phyloP scores from a whole-genome alignment of 306 rosid genomes.

The Citrullus mucosospermus region DNA sequence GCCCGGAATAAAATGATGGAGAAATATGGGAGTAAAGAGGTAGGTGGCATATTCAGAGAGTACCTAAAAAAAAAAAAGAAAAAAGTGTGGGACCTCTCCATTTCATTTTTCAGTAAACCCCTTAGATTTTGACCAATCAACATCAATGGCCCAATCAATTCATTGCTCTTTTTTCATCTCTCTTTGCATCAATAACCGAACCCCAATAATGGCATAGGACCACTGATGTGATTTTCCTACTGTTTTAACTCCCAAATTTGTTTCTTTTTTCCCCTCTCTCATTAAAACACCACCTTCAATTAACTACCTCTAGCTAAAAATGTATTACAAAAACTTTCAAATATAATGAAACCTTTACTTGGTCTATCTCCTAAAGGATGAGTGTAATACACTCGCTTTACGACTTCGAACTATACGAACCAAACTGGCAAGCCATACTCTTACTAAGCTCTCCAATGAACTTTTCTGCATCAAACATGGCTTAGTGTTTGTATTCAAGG shows the following conservation, averaged over 20 bases:
- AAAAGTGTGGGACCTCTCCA: neutral
- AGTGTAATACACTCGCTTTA: neutral
- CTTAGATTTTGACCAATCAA: slow-evolving; percentile 1
- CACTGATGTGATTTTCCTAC: neutral
- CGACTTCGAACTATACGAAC: neutral
- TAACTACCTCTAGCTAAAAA: neutral
- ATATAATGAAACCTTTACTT: neutral
- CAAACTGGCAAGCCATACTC: neutral
- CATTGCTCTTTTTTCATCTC: neutral
- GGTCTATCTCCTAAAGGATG: neutral
- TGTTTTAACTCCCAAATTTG: neutral
- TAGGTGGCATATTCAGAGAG: neutral
- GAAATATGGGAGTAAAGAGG: neutral
- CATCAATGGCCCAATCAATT: neutral
- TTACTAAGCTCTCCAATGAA: neutral
- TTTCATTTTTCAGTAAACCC: neutral
- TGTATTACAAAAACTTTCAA: neutral
- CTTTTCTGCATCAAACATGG: neutral
- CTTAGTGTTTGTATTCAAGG: too few species aligned
- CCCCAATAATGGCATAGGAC: slow-evolving; percentile 4
- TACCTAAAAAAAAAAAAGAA: neutral
- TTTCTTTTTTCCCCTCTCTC: neutral
- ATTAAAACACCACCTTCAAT: neutral
- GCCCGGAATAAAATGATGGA: neutral
- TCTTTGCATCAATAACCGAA: neutral